phyloP scores from a whole-genome alignment of 768 basidiomycete genomes.

The Russula dissimulans region DNA sequence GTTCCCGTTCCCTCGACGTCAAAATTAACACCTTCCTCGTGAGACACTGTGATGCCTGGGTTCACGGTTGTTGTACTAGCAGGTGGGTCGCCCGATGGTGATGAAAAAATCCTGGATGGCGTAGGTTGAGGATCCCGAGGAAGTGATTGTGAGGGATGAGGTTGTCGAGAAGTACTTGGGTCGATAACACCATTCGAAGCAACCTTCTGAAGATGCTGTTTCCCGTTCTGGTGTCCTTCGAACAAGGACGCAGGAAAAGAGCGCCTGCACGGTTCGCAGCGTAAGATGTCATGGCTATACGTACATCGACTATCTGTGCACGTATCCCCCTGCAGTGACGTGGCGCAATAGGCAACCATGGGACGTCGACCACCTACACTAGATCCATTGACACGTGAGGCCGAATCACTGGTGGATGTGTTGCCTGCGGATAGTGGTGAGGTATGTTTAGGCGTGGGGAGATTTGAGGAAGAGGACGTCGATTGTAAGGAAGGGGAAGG shows the following conservation, averaged over 20 bases:
- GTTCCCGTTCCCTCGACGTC: background rate
- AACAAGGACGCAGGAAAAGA: background rate
- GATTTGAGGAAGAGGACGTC: too few relatives aligned
- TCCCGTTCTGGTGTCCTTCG: background rate
- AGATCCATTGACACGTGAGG: too few relatives aligned
- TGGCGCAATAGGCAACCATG: constrained; percentile 3
- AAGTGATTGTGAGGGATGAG: background rate
- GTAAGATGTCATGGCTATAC: constrained; percentile 17
- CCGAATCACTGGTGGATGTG: too few relatives aligned
- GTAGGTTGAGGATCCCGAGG: background rate
- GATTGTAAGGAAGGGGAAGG: too few relatives aligned
- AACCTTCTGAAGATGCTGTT: constrained; percentile 1
- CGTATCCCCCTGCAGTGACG: constrained; percentile 10
- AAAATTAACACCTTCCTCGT: constrained; percentile 8
- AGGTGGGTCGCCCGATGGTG: background rate
- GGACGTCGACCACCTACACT: too few relatives aligned
- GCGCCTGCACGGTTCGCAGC: constrained; percentile 22
- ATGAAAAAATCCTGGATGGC: background rate
- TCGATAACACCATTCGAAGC: background rate
- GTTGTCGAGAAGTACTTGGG: background rate
- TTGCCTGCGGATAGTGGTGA: too few relatives aligned
- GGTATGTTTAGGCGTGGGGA: too few relatives aligned
- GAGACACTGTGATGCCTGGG: constrained; percentile 1
- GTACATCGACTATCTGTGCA: constrained; percentile 17
- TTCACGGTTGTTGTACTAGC: background rate